phyloP scores from a whole-genome alignment of 1,139 yeast genomes.

The Hanseniaspora gamundiae region DNA sequence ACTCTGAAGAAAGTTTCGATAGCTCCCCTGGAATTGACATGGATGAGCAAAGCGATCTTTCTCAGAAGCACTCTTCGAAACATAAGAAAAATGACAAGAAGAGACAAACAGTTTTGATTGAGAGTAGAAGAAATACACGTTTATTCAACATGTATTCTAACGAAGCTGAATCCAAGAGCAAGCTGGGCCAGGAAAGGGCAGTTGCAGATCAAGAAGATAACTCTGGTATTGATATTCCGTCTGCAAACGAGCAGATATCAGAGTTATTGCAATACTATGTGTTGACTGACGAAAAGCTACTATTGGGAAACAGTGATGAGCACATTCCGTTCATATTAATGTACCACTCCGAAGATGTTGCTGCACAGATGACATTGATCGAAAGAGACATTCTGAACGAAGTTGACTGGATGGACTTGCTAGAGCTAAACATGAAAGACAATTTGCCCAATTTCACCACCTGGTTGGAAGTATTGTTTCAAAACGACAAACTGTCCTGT shows the following conservation, averaged over 20 bases:
- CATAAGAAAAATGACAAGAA: slow-evolving; percentile 10
- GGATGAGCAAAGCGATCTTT: not conserved
- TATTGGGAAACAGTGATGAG: slow-evolving; percentile 19
- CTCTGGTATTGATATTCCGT: not conserved
- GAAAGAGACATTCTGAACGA: slow-evolving; percentile 77
- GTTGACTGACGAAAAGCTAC: slow-evolving; percentile 17
- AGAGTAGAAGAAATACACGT: slow-evolving; percentile 28
- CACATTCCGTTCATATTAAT: slow-evolving; percentile 77
- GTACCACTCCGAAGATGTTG: slow-evolving; percentile 51
- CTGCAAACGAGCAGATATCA: slow-evolving; percentile 14
- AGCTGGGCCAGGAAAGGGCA: not conserved
- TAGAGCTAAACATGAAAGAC: slow-evolving; percentile 65
- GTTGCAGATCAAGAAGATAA: not conserved
- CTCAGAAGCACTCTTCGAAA: not conserved
- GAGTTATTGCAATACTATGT: slow-evolving; percentile 17
- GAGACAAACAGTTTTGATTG: slow-evolving; percentile 25
- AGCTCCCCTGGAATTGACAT: not conserved
- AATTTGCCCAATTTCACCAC: slow-evolving; percentile 62
- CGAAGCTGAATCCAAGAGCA: not conserved
- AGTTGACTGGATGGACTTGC: slow-evolving; percentile 83
- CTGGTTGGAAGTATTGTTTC: slow-evolving; percentile 71
- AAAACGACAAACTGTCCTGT: slow-evolving; percentile 51
- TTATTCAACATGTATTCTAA: slow-evolving; percentile 1
- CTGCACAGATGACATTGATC: slow-evolving; percentile 72
- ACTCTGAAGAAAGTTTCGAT: slow-evolving; percentile 6